phyloP scores from a whole-genome alignment of 75 land plant species.

The Ceratopteris richardii region DNA sequence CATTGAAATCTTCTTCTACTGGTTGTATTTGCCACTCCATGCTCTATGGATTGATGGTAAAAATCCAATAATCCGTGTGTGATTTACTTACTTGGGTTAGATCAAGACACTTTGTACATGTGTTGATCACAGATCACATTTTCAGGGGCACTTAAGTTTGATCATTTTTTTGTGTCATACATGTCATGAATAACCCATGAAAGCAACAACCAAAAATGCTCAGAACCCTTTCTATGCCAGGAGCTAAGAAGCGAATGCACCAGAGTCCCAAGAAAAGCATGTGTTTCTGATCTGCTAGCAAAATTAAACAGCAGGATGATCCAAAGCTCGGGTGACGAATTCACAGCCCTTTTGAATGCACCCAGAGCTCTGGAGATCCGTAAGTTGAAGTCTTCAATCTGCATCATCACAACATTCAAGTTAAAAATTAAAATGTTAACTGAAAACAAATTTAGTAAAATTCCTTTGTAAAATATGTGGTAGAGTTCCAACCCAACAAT shows the following conservation, averaged over 20 bases:
- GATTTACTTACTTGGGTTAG: too few relatives aligned
- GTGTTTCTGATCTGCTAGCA: constrained; percentile 45
- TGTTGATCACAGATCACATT: too few relatives aligned
- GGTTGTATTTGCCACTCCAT: too few relatives aligned
- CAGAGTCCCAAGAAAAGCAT: constrained; percentile 33
- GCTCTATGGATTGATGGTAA: too few relatives aligned
- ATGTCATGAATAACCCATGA: constrained; percentile 49
- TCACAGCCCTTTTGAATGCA: constrained; percentile 42
- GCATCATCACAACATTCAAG: constrained; percentile 8
- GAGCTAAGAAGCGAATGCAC: constrained; percentile 29
- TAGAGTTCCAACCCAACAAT: neutral
- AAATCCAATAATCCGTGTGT: too few relatives aligned
- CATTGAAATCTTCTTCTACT: too few relatives aligned
- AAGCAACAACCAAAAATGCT: constrained; percentile 38
- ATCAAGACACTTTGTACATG: too few relatives aligned
- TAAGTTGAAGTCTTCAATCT: constrained; percentile 28
- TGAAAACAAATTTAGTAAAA: neutral
- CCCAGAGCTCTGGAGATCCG: constrained; percentile 40
- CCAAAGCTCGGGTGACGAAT: constrained; percentile 71
- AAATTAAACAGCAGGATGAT: constrained; percentile 43
- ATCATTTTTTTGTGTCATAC: neutral
- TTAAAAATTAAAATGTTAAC: neutral
- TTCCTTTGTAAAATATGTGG: neutral
- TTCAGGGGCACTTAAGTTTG: too few relatives aligned
- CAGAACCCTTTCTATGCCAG: constrained; percentile 24